A percentile compares a stretch with the other conserved stretches of the same genome.
Conservation (phyloP, 2,329 filamentous ascomycete species). For the Curvularia sp. region DNA sequence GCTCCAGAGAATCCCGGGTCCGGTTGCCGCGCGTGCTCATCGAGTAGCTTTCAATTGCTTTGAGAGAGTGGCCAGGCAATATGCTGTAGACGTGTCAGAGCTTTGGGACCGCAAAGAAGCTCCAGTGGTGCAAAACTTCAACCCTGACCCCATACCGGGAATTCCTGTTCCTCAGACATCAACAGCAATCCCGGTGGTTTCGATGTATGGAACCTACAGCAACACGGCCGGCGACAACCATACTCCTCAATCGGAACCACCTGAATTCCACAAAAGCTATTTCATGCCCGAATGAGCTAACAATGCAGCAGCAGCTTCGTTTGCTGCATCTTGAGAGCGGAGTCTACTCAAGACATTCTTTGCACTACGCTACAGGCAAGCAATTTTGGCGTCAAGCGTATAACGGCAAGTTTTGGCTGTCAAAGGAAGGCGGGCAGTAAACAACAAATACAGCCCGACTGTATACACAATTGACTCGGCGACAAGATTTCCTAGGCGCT, state of each 20-base stretch:
- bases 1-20: slow-evolving; percentile 45
- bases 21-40: slow-evolving; percentile 36
- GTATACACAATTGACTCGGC: neutral
- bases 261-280: slow-evolving; percentile 11
- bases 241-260: slow-evolving; percentile 1
- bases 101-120: slow-evolving; percentile 13
- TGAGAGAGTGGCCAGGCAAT: slow-evolving; percentile 28
- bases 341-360: neutral
- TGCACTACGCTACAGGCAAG: neutral
- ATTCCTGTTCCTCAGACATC: slow-evolving; percentile 2
- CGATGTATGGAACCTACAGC: slow-evolving; percentile 12
- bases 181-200: neutral
- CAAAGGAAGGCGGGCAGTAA: neutral
- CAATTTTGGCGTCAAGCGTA: neutral
- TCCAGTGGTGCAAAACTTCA: slow-evolving; percentile 2
- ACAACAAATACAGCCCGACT: neutral
- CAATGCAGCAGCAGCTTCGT: neutral
- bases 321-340: neutral
- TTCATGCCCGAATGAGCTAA: slow-evolving; percentile 9
- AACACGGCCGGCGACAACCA: slow-evolving; percentile 1
- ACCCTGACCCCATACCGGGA: neutral
- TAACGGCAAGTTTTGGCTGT: neutral
- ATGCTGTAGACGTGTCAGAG: slow-evolving; percentile 23
- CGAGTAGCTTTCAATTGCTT: slow-evolving; percentile 30
- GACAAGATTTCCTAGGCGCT: neutral